A percentile compares a stretch with the other conserved stretches of the same genome.
Evolutionary conservation across 179 eudicot genomes (phyloP).

Genomic region (Amaranthus tricolor): DNA sequence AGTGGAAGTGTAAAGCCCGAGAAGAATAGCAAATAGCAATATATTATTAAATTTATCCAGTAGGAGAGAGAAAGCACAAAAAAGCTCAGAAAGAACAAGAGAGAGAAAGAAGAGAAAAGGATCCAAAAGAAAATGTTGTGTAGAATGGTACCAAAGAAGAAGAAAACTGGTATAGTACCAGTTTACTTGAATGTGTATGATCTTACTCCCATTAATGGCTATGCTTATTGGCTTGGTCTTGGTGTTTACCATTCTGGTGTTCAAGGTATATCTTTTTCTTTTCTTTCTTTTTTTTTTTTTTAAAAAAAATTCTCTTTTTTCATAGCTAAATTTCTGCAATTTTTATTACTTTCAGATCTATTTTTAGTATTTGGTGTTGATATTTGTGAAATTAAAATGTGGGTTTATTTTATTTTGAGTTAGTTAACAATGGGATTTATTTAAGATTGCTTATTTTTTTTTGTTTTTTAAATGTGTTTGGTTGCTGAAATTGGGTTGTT

Average conservation of each 20-base stretch:
- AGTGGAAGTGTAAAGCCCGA: too few relatives aligned
- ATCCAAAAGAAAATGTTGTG: slow-evolving; percentile 44
- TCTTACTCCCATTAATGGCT: slow-evolving; percentile 80
- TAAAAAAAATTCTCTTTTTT: too few relatives aligned
- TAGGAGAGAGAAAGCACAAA: background rate
- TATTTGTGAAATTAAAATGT: slow-evolving; percentile 23
- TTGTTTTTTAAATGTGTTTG: background rate
- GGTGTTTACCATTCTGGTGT: slow-evolving; percentile 85
- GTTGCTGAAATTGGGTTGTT: slow-evolving; percentile 3
- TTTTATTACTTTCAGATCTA: slow-evolving; percentile 19
- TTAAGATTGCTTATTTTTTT: background rate
- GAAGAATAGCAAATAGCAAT: too few relatives aligned
- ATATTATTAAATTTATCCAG: background rate
- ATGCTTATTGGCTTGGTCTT: slow-evolving; percentile 84
- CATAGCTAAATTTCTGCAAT: too few relatives aligned
- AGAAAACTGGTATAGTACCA: slow-evolving; percentile 55
- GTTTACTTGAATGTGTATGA: slow-evolving; percentile 75
- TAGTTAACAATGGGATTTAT: slow-evolving; percentile 8
- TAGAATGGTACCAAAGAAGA: slow-evolving; percentile 55
- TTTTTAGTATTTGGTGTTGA: slow-evolving; percentile 1
- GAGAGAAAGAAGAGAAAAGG: background rate
- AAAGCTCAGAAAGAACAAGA: background rate
- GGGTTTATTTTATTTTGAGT: slow-evolving; percentile 18
- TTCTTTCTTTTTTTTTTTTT: background rate
- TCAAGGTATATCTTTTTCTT: slow-evolving; percentile 47